Evolutionary conservation across 768 basidiomycete species (phyloP).

Genomic region (Clitopilus passeckerianus): DNA sequence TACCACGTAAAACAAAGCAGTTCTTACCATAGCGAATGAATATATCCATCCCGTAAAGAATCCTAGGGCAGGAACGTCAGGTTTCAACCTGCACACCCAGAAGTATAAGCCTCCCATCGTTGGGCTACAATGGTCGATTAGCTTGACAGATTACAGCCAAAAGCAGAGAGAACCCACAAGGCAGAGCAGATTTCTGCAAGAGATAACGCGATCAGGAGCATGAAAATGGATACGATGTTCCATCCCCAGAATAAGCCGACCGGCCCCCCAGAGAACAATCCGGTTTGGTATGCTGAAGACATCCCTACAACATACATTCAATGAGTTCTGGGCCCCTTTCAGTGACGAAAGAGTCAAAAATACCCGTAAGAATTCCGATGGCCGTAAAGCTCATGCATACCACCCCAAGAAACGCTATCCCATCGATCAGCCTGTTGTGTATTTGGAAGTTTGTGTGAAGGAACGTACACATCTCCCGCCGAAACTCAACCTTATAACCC

Average conservation of each 20-base stretch:
- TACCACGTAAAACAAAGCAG: background rate
- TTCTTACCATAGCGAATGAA: conserved; percentile 46
- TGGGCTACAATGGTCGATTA: conserved; percentile 24
- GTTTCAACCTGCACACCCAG: conserved; percentile 61
- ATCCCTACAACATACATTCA: conserved; percentile 25
- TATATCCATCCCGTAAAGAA: conserved; percentile 56
- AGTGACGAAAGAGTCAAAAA: background rate
- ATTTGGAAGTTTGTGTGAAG: background rate
- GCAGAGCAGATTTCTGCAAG: conserved; percentile 57
- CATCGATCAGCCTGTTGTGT: background rate
- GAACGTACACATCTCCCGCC: conserved; percentile 42
- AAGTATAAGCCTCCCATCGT: conserved; percentile 59
- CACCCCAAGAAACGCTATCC: conserved; percentile 41
- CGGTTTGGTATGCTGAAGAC: conserved; percentile 57
- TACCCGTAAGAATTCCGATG: conserved; percentile 47
- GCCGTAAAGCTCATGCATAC: conserved; percentile 57
- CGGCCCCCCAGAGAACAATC: conserved; percentile 50
- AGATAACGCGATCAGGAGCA: conserved; percentile 52
- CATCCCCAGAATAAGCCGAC: conserved; percentile 53
- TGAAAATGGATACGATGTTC: conserved; percentile 55
- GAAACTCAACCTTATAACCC: conserved; percentile 51
- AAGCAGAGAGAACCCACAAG: conserved; percentile 31
- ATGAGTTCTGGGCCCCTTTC: background rate
- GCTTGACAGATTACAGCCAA: background rate
- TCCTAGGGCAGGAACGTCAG: conserved; percentile 45